Base-by-base conservation (phyloP, 306 rosid genomes). In the Medicago lupulina region DNA sequence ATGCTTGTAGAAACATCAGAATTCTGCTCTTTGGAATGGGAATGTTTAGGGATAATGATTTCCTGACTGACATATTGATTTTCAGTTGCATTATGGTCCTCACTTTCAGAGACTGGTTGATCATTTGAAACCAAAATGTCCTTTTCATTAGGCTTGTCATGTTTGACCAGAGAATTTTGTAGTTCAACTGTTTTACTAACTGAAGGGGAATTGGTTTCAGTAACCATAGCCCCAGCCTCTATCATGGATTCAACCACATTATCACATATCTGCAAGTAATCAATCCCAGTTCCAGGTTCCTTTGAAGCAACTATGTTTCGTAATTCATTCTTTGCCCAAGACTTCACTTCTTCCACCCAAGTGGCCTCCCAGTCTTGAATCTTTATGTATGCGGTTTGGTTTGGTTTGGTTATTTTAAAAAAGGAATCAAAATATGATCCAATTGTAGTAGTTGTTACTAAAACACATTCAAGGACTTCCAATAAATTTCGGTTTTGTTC, bases 281-380 rank as follows among this genome's bases (percentile, higher is more conserved):
- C 83, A 76, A 79, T 74, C 82, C 69, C 81, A 71, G 58, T 60
- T 23, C 62, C 67, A 82, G 36, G 76, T 71, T 74, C 69, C 66
- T 60, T 55, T 38, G 75, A 71, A 77, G 74, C 76, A 61, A 50
- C 50, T 58, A 80, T 76, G 75, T 73, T 77, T 25, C 65, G 73
- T 76, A 89, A 63, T 55, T 91, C 97, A 67, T 50, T 76, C 59
- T 53, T 47, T 51, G 85, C 88, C 98, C 97, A 89, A 58, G 87
- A 72, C 36, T 75, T 54, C 75, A 93, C 76, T 14, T 81, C 83
- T 71, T 88, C 80, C 74, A 88, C 89, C 88, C 86, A 87, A 25
- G 19, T 72, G 13, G 82, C 71, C 77, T 81, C 89, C 51, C 11
- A 59, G 6, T 74, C 82, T 75, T 44, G 74, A 76, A 85, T 12